Conservation (phyloP, 129 eudicot species). For the Helichrysum umbraculigerum region DNA sequence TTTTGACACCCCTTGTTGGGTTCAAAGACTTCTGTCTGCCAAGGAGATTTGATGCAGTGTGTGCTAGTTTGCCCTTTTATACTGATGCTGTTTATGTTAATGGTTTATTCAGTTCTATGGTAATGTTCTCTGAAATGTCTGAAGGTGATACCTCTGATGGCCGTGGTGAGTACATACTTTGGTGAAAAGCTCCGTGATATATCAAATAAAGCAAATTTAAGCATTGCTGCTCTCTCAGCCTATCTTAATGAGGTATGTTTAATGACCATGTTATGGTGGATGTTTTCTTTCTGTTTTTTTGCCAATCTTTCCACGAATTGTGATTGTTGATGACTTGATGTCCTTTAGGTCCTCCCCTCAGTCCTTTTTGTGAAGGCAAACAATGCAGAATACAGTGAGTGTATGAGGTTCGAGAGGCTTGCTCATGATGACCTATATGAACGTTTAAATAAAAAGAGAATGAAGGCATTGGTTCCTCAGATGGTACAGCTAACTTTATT, state of each 20-base stretch:
- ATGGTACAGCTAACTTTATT: constrained; percentile 66
- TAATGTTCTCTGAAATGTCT: constrained; percentile 17
- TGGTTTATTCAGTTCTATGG: constrained; percentile 9
- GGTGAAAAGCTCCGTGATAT: constrained; percentile 79
- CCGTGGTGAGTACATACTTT: constrained; percentile 56
- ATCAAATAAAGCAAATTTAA: constrained; percentile 72
- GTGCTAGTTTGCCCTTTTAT: not conserved
- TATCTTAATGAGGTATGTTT: constrained; percentile 84
- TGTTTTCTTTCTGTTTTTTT: not conserved
- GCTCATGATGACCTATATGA: constrained; percentile 60
- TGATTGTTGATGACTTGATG: constrained; percentile 8
- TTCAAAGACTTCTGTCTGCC: not conserved
- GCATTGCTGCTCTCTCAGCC: constrained; percentile 74
- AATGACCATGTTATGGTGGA: not conserved
- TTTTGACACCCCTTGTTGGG: not conserved
- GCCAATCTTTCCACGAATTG: not conserved
- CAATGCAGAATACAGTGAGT: constrained; percentile 70
- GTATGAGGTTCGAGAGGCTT: constrained; percentile 65
- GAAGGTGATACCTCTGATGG: constrained; percentile 81
- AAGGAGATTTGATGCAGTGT: constrained; percentile 10
- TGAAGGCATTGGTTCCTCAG: constrained; percentile 90
- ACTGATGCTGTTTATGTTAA: constrained; percentile 1
- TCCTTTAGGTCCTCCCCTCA: constrained; percentile 79
- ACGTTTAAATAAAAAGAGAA: constrained; percentile 61
- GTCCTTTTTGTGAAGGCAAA: constrained; percentile 89